Evolutionary conservation across 2,329 filamentous ascomycete genomes (phyloP).

Genomic region (Didymella glomerata): DNA sequence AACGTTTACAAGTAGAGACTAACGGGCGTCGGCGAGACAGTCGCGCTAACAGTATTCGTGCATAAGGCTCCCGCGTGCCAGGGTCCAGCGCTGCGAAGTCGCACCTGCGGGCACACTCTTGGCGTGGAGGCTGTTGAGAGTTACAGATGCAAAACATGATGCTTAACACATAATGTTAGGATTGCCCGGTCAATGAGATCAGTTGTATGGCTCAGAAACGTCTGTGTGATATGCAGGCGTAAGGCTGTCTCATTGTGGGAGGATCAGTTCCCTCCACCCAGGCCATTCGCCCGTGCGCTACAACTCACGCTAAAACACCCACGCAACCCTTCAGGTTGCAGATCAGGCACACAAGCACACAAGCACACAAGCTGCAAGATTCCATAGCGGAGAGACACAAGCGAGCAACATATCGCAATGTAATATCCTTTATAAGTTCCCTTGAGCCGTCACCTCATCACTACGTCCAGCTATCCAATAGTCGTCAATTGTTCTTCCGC

Average conservation of each 20-base stretch:
- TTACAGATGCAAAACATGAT: slow-evolving; percentile 5
- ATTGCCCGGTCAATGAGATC: neutral
- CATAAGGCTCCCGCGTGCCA: slow-evolving; percentile 12
- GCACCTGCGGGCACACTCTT: slow-evolving; percentile 4
- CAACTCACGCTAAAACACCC: slow-evolving; percentile 5
- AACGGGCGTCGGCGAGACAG: slow-evolving; percentile 18
- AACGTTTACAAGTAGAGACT: slow-evolving; percentile 20
- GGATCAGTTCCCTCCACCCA: neutral
- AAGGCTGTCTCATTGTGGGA: neutral
- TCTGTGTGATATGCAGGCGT: neutral
- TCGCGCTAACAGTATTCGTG: slow-evolving; percentile 9
- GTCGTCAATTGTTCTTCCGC: slow-evolving; percentile 7
- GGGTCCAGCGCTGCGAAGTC: slow-evolving; percentile 17
- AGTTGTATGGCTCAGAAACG: neutral
- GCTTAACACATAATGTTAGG: neutral
- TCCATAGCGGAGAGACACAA: slow-evolving; percentile 5
- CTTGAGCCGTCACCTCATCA: slow-evolving; percentile 13
- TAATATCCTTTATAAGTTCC: slow-evolving; percentile 9
- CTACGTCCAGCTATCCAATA: slow-evolving; percentile 17
- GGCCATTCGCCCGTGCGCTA: slow-evolving; percentile 18
- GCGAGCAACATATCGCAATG: slow-evolving; percentile 14
- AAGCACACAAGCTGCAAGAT: slow-evolving; percentile 1
- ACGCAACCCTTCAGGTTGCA: slow-evolving; percentile 1
- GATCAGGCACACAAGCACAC: slow-evolving; percentile 19
- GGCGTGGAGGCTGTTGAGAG: slow-evolving; percentile 6